Base-by-base conservation (phyloP, 345 rosid species). In the Populus pruinosa region DNA sequence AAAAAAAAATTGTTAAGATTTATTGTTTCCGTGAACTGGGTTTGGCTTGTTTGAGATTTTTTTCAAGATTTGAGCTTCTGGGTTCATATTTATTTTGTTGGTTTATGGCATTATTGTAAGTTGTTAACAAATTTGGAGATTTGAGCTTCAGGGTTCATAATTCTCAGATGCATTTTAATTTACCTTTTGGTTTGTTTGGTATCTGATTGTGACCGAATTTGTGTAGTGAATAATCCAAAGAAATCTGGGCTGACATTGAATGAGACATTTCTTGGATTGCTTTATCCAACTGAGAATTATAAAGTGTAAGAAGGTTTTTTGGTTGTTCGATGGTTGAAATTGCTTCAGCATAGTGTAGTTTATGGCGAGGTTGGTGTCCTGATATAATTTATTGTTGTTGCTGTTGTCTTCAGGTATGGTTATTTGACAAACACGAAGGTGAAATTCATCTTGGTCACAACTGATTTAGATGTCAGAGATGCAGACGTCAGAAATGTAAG, bases 381-480 rank as follows among this genome's bases (percentile, higher is more conserved):
- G 27, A 59, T 5, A 27, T 29, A 29, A 59, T 38, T 44, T 69
- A 43, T 70, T 47, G 16, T 4, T 74, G 77, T 70, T 53, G 3
- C 3, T 75, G 76, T 68, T 23, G 79, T 76, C n/a, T 86, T 73
- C 79, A 93, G 98, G 76, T 93, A 93, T 73, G 97, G 96, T 73
- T 93, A 92, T 85, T 87, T 96, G 91, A 96, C 98, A 29, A 96
- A 93, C 88, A 93, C 98, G 44, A 92, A 93, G 86, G 99, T 93
- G 75, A 96, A 96, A 76, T 92, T 96, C 81, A 93, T 93, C 74
- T 65, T 92, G 83, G 98, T 96, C 79, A 92, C 95, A 0, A 91
- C 94, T 5, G 97, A 96, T 90, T 78, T 92, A 75, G 98, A 92
- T 82, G 96, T 93, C 67, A 88, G 85, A 87, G 98, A 96, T 80